Percentiles rank a stretch among this genome's conserved stretches.
These are phyloP conservation scores for Porodaedalea pini DNA, from an alignment of 1,284 basidiomycete genomes.

Conservation along the genomic window DNA sequence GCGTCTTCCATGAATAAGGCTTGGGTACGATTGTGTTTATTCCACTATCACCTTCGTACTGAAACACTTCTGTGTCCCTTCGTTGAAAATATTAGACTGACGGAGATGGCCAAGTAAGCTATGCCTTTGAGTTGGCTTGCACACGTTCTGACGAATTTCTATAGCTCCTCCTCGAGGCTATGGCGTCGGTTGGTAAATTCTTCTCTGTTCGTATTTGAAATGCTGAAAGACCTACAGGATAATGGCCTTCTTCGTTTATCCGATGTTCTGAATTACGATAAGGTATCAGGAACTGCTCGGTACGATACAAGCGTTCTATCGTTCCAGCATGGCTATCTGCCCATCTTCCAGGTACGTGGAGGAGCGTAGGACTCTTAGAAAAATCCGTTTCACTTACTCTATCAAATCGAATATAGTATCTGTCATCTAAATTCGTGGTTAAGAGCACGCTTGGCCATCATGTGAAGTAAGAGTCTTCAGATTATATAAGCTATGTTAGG, in stretches of 20 bases:
- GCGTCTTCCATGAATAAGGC: slow-evolving; percentile 42
- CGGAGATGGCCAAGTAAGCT: slow-evolving; percentile 50
- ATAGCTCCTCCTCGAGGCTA: slow-evolving; percentile 42
- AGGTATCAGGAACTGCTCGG: slow-evolving; percentile 39
- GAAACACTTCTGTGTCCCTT: slow-evolving; percentile 7
- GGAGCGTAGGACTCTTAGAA: neutral
- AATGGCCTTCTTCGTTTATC: slow-evolving; percentile 49
- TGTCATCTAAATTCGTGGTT: slow-evolving; percentile 59
- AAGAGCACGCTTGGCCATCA: slow-evolving; percentile 54
- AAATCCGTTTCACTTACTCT: neutral
- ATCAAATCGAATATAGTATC: slow-evolving; percentile 46
- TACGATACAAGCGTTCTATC: slow-evolving; percentile 40
- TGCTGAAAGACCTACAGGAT: slow-evolving; percentile 32
- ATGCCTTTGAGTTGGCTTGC: neutral
- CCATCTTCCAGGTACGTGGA: slow-evolving; percentile 48
- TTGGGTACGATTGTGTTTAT: slow-evolving; percentile 43
- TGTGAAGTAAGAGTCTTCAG: slow-evolving; percentile 45
- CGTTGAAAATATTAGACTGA: slow-evolving; percentile 41
- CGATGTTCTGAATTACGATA: slow-evolving; percentile 48
- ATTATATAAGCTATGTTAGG: neutral
- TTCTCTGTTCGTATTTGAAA: neutral
- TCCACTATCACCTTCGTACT: neutral
- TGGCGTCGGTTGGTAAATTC: slow-evolving; percentile 37
- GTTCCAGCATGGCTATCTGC: slow-evolving; percentile 58
- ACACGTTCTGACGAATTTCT: slow-evolving; percentile 5